These are phyloP conservation scores for Alternaria solani DNA, from an alignment of 2,329 filamentous ascomycete species.

Conservation along the genomic window DNA sequence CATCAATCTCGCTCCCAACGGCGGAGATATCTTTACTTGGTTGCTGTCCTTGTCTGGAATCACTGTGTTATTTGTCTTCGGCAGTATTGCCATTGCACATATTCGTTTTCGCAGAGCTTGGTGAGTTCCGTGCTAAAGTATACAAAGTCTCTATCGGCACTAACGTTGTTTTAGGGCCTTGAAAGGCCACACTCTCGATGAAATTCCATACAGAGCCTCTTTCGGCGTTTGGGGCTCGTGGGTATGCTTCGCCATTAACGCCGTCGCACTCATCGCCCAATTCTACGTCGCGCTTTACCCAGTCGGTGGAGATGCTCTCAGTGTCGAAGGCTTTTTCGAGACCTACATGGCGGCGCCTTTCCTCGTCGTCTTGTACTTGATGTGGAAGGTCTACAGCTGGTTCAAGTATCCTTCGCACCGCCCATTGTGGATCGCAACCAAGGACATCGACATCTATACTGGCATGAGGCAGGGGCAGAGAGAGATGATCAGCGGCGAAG, in stretches of 20 bases:
- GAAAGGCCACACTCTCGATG: slow-evolving; percentile 47
- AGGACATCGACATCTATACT: slow-evolving; percentile 44
- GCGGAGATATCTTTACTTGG: slow-evolving; percentile 76
- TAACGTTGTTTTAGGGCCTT: not conserved
- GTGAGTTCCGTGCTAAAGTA: slow-evolving; percentile 19
- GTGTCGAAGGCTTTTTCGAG: slow-evolving; percentile 54
- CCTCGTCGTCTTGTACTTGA: slow-evolving; percentile 59
- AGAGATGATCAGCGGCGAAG: slow-evolving; percentile 12
- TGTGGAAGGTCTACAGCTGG: slow-evolving; percentile 50
- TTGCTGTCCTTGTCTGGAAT: slow-evolving; percentile 77
- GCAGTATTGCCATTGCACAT: slow-evolving; percentile 83
- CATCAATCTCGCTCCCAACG: slow-evolving; percentile 64
- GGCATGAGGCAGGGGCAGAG: slow-evolving; percentile 35
- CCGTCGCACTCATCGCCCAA: slow-evolving; percentile 48
- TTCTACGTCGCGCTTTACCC: slow-evolving; percentile 49
- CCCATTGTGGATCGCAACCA: slow-evolving; percentile 33
- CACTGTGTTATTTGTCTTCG: slow-evolving; percentile 78
- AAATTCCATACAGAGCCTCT: slow-evolving; percentile 49
- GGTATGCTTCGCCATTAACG: slow-evolving; percentile 43
- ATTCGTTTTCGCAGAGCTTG: slow-evolving; percentile 77
- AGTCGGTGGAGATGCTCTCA: slow-evolving; percentile 34
- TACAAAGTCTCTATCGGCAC: not conserved
- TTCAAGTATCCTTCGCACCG: slow-evolving; percentile 28
- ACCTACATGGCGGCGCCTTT: slow-evolving; percentile 55
- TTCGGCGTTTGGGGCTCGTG: slow-evolving; percentile 51